Conservation (phyloP, 768 basidiomycete species). For the Gymnopilus dilepis region DNA sequence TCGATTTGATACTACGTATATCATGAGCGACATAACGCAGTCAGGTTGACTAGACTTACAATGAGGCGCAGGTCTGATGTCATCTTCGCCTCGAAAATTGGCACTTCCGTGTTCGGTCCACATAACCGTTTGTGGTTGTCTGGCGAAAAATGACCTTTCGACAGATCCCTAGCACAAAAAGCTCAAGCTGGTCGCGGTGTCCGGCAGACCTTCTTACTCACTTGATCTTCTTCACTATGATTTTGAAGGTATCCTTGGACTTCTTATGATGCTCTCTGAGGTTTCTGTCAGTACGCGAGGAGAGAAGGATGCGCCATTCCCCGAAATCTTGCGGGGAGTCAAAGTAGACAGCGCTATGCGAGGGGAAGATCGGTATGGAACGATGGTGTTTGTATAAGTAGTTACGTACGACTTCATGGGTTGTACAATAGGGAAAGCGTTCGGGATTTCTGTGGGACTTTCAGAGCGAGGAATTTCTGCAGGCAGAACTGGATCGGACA, state of each 20-base stretch:
- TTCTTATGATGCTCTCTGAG: slow-evolving; percentile 51
- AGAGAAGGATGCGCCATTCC: slow-evolving; percentile 64
- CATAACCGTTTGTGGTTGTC: slow-evolving; percentile 70
- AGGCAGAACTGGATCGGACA: background rate
- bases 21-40: background rate
- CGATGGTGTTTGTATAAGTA: background rate
- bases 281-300: slow-evolving; percentile 52
- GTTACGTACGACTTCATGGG: slow-evolving; percentile 56
- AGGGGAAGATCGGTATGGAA: background rate
- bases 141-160: slow-evolving; percentile 68
- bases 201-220: slow-evolving; percentile 29
- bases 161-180: slow-evolving; percentile 56
- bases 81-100: slow-evolving; percentile 75
- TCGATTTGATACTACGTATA: slow-evolving; percentile 55
- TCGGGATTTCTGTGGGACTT: slow-evolving; percentile 1
- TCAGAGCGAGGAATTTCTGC: background rate
- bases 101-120: slow-evolving; percentile 47
- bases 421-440: slow-evolving; percentile 46
- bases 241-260: slow-evolving; percentile 50
- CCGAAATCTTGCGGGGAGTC: slow-evolving; percentile 65
- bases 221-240: slow-evolving; percentile 74
- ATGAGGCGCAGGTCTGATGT: slow-evolving; percentile 56
- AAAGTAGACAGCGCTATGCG: slow-evolving; percentile 54
- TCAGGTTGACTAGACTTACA: slow-evolving; percentile 34
- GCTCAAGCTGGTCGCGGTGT: background rate